A percentile compares a stretch with the other conserved stretches of the same genome.
Evolutionary conservation across 345 rosid genomes (phyloP).

Genomic region (Lumnitzera racemosa): DNA sequence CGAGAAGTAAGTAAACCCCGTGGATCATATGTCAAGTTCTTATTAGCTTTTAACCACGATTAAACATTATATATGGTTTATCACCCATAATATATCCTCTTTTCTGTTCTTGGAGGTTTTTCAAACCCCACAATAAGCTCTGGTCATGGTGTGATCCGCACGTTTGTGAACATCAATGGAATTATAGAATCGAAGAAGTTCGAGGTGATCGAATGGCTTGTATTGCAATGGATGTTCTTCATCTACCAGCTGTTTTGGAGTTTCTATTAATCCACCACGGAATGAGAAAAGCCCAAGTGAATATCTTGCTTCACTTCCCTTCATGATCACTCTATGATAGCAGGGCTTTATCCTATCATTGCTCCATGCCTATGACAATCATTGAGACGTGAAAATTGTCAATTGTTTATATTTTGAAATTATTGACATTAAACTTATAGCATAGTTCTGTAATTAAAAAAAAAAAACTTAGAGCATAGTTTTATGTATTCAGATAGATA

Average conservation of each 20-base stretch:
- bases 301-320: constrained; percentile 35
- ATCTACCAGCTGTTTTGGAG: constrained; percentile 51
- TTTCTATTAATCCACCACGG: constrained; percentile 25
- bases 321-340: constrained; percentile 49
- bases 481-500: too few relatives aligned
- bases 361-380: constrained; percentile 58
- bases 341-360: constrained; percentile 51
- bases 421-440: not conserved
- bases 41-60: too few relatives aligned
- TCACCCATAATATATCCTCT: too few relatives aligned
- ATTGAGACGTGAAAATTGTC: not conserved
- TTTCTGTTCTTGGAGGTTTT: not conserved
- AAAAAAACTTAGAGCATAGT: too few relatives aligned
- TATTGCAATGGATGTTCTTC: constrained; percentile 44
- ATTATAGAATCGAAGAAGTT: constrained; percentile 35
- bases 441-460: too few relatives aligned
- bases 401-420: not conserved
- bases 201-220: constrained; percentile 47
- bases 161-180: constrained; percentile 21
- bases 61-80: too few relatives aligned
- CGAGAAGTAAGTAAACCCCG: too few relatives aligned
- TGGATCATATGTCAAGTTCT: too few relatives aligned
- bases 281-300: constrained; percentile 53
- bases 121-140: constrained; percentile 40
- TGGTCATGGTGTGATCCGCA: constrained; percentile 36